Conservation (phyloP, 1,139 yeast genomes). For the Suhomyces maxii region DNA sequence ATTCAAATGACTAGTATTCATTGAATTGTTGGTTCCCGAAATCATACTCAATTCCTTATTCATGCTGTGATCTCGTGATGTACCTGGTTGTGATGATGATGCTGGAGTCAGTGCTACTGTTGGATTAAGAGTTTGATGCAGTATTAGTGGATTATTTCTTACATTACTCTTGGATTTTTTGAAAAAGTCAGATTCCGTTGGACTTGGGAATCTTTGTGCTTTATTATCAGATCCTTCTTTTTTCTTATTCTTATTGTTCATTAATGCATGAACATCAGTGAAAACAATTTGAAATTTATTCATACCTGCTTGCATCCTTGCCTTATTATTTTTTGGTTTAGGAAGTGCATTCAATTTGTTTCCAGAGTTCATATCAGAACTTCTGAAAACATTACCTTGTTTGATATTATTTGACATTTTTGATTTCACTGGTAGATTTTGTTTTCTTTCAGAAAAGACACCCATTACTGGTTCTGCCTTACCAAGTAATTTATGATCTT, state of each 20-base stretch:
- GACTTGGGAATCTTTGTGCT: neutral
- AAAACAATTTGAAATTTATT: slow-evolving; percentile 55
- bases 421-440: slow-evolving; percentile 4
- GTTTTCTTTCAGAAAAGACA: slow-evolving; percentile 36
- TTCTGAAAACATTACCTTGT: slow-evolving; percentile 10
- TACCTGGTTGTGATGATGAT: slow-evolving; percentile 1
- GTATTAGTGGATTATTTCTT: slow-evolving; percentile 10
- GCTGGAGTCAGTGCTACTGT: neutral
- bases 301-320: slow-evolving; percentile 46
- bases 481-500: slow-evolving; percentile 19
- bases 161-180: slow-evolving; percentile 3
- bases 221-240: slow-evolving; percentile 8
- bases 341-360: slow-evolving; percentile 1
- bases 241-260: slow-evolving; percentile 38
- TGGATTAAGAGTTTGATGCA: neutral
- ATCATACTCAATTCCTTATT: slow-evolving; percentile 26
- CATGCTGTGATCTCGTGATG: slow-evolving; percentile 18
- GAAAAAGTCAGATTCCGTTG: neutral
- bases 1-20: slow-evolving; percentile 28
- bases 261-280: slow-evolving; percentile 49
- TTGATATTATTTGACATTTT: neutral
- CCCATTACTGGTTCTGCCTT: slow-evolving; percentile 44
- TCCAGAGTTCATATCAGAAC: slow-evolving; percentile 12
- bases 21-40: slow-evolving; percentile 30
- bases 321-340: slow-evolving; percentile 18